Base-by-base conservation (phyloP, 2,329 filamentous ascomycete species). In the Ceratocystis diversiconidia region DNA sequence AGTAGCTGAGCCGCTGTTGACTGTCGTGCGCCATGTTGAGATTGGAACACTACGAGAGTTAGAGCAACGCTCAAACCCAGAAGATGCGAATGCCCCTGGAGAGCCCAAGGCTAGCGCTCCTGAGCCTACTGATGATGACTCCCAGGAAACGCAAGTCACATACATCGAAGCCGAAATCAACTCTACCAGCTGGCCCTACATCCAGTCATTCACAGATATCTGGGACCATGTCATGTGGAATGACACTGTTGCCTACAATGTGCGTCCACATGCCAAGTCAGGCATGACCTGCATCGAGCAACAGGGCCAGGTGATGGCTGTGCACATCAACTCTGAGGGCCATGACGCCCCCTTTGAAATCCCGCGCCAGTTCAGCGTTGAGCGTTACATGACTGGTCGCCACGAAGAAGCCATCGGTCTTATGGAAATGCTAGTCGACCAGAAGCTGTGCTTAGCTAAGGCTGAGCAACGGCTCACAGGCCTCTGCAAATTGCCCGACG, bases 341-440 rank as follows among this genome's bases (percentile, higher is more conserved):
- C 73, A 78, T 3, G 70, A 73, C 6, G 28, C 32, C 19, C 75
- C 75, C 2, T 74, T 82, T 52, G 79, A 82, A 2, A 77, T 84
- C 43, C 82, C 82, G 5, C 72, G 74, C 52, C 72, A 78, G 12
- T 77, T 82, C 68, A 83, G 82, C 69, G 78, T 80, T 0, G 81
- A 84, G 71, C 78, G 76, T n/a, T 84, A 83, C 66, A 71, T 81
- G 63, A 73, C 74, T 61, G 72, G 70, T 10, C 76, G 77, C 15
- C 78, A 77, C 65, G 73, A 79, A 10, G 77, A 79, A 63, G 78
- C 80, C 15, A 63, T 68, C 25, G 68, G 68, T 15, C 61, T 69
- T 8, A 64, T 68, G 63, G 61, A 62, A 41, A 61, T 68, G 32
- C 57, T 66, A 12, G 62, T 62, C 25, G 32, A 66, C 36, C 64